Percentiles rank a stretch among this genome's conserved stretches.
Conservation (phyloP, 1,139 yeast genomes). For the Yamadazyma buinensis region DNA sequence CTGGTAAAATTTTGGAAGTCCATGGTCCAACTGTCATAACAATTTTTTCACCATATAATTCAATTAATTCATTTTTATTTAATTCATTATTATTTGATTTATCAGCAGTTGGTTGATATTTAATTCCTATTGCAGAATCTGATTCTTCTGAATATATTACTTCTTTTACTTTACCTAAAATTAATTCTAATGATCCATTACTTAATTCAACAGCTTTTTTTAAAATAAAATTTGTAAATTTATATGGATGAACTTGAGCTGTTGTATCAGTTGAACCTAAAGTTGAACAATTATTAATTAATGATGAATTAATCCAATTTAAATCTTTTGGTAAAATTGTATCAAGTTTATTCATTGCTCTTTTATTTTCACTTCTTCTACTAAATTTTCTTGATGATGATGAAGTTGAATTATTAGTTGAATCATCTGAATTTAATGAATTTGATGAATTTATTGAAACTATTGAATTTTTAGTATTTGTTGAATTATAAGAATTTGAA, state of each 20-base stretch:
- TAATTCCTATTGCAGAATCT: slow-evolving; percentile 64
- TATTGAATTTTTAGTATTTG: background rate
- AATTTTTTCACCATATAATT: slow-evolving; percentile 64
- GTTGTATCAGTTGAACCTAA: slow-evolving; percentile 87
- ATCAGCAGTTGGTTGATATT: slow-evolving; percentile 52
- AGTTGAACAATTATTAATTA: slow-evolving; percentile 71
- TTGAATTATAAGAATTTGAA: background rate
- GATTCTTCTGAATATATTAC: slow-evolving; percentile 58
- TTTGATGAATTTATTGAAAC: background rate
- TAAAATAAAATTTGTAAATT: slow-evolving; percentile 77
- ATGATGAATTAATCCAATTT: slow-evolving; percentile 72
- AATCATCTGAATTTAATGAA: background rate
- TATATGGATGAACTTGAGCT: slow-evolving; percentile 96
- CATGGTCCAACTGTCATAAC: slow-evolving; percentile 94
- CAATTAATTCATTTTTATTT: slow-evolving; percentile 23
- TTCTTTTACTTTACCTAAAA: slow-evolving; percentile 79
- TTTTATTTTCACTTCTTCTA: slow-evolving; percentile 11
- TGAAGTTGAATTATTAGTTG: background rate
- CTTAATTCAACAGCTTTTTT: slow-evolving; percentile 69
- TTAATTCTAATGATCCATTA: slow-evolving; percentile 76
- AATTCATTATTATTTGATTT: slow-evolving; percentile 13
- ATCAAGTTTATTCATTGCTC: slow-evolving; percentile 10
- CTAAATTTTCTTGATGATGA: slow-evolving; percentile 29
- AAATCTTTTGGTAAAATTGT: slow-evolving; percentile 61
- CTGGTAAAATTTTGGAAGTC: slow-evolving; percentile 87